Evolutionary conservation across 352 stramenopile species (phyloP), one percentile per base, ranked within the genome.

Genomic region (Pythium oligandrum): DNA sequence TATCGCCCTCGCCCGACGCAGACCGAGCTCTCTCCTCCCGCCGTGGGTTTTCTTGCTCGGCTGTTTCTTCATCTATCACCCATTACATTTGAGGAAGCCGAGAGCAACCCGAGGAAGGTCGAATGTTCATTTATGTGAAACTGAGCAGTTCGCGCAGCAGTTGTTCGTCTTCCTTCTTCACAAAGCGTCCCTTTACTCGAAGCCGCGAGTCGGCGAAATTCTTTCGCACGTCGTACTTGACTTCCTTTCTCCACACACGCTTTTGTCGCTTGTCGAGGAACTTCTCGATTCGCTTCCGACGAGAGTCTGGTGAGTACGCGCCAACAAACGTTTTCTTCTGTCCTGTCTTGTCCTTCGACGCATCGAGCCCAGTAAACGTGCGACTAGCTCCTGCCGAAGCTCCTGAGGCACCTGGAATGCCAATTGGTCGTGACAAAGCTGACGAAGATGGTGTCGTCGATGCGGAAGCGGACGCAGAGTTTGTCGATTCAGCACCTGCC

Each of bases 191-290:
- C 69, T 98, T 98, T 6, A 99, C 96, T 38, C 96, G 78, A 56
- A 98, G 64, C 59, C 96, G 76, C 63, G 90, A 98, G 72, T 99
- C 96, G 17, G 96, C 96, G 88, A 99, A 98, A 58, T 98, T 98
- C 68, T 99, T 98, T 6, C 96, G 78, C 37, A 98, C 95, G 69
- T 98, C 95, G 61, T 99, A 99, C 71, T 98, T 98, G 40, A 99
- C 94, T 51, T 91, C 79, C 68, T 97, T 98, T 38, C 78, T 70
- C 85, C 94, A 98, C 64, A 98, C 91, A 44, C 95, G 87, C 54
- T 97, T 93, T 59, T 98, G 92, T 37, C 94, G 73, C 73, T 98
- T 98, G 71, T 97, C 88, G 40, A 98, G 61, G 64, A 98, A 98
- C 53, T 94, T 88, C 53, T 96, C 85, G 51, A 98, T 96, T 11